Base-by-base conservation (phyloP, 768 basidiomycete genomes). In the Tylopilus subfusipes region DNA sequence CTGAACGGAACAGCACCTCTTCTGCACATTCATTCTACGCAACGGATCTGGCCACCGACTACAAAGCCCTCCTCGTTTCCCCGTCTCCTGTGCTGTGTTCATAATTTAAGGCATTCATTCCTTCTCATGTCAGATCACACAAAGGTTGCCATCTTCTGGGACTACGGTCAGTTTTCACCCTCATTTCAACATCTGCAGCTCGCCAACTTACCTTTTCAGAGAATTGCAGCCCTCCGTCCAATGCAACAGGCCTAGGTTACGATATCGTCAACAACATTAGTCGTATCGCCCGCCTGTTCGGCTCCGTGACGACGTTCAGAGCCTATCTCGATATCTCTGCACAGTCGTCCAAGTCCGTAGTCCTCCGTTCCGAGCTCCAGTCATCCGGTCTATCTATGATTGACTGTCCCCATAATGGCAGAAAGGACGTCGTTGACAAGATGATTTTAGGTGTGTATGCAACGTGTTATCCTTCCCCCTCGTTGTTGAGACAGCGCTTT, bases 281-380 rank as follows among this genome's bases (percentile, higher is more conserved):
- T 24, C 65, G 68, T 19, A 57, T 81, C n/a, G 76, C 79, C 3
- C 75, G 76, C 46, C 51, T 69, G 5, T 80, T 75, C 60, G 82
- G 82, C 38, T 72, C 67, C 51, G 70, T 82, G 4, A 76, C 71
- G 7, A 63, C 73, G 0, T 82, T 84, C 70, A 81, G 77, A 58
- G 81, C 80, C 8, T 84, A 84, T 64, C 65, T 80, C 36, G 77
- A 82, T 56, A 55, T 78, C 19, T 71, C 80, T 11, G 72, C 76
- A 2, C 70, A 70, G 58, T 61, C 68, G 1, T 31, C 67, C 30
- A 72, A 75, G 58, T 72, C 73, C 21, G 59, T 55, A 19, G 54
- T 44, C 50, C 65, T 60, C 54, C 76, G 75, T 44, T 78, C 75
- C 0, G 75, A 78, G 51, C 70, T 78, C 19, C 76, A 78, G 56